Conservation (phyloP, 345 rosid species). For the Microthlaspi erraticum region DNA sequence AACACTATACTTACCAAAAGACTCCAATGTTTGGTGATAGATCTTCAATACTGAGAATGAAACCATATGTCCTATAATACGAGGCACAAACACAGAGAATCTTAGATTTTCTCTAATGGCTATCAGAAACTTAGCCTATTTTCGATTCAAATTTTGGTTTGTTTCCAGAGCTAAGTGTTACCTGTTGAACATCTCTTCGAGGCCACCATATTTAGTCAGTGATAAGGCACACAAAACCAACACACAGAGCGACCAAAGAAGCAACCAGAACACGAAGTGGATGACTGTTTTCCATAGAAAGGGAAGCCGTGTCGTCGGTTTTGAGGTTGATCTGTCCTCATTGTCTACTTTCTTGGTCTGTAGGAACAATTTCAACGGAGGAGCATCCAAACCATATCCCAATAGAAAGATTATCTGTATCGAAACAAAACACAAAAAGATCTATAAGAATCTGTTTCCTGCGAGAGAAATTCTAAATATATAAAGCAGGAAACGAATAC, state of each 20-base stretch:
- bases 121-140: no score
- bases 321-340: constrained; percentile 40
- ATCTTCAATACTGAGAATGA: constrained; percentile 92
- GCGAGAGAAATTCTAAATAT: constrained; percentile 12
- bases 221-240: constrained; percentile 68
- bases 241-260: constrained; percentile 71
- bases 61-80: constrained; percentile 83
- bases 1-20: constrained; percentile 64
- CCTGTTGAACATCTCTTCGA: constrained; percentile 89
- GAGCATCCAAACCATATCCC: constrained; percentile 87
- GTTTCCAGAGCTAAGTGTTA: constrained; percentile 25
- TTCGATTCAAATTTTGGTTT: no score
- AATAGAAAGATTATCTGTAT: constrained; percentile 68
- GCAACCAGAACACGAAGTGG: constrained; percentile 72
- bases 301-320: constrained; percentile 43
- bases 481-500: constrained; percentile 18
- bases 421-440: constrained; percentile 42
- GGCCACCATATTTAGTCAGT: constrained; percentile 67
- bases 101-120: no score
- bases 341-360: constrained; percentile 44
- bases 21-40: constrained; percentile 93
- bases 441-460: not conserved
- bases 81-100: constrained; percentile 28
- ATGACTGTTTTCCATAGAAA: constrained; percentile 65
- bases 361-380: constrained; percentile 72